Base-by-base conservation (phyloP, 306 rosid species). In the Citrullus amarus region DNA sequence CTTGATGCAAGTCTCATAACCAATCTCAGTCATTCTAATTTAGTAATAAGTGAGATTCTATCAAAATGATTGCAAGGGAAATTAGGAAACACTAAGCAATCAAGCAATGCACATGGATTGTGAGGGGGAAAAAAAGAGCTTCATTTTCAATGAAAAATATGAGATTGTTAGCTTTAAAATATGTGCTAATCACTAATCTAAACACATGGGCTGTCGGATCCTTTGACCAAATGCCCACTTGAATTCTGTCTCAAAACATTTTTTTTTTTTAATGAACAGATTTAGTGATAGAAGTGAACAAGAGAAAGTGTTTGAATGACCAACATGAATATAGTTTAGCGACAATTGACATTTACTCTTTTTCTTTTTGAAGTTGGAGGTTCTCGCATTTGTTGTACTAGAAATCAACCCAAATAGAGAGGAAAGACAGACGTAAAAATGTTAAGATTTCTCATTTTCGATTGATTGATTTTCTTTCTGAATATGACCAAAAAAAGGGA, bases 131-230 rank as follows among this genome's bases (percentile, higher is more conserved):
- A n/a, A 43, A 39, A 43, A 53, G 63, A 9, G 74, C 59, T 18
- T 32, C 22, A 12, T 18, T 57, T 59, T 60, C 75, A 73, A 56
- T 80, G 60, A 59, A 72, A 79, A 16, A 16, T 22, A 41, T 41
- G 4, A n/a, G 56, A 70, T 65, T 65, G 4, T 65, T 14, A 65
- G 71, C 22, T 65, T 48, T 65, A 65, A 65, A 65, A 65, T 65
- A 65, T 65, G 46, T 65, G 46, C 22, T 65, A 65, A 36, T 65
- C 71, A 6, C 71, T 65, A 25, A 65, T 65, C 46, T 65, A 65
- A 32, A 65, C 89, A 88, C 88, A 81, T 88, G 91, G 87, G 86
- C 5, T 90, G 91, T 82, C 86, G 84, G 85, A 76, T 58, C 36
- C 36, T 30, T 53, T 7, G 46, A 48, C 57, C 67, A 83, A 79